Conservation (phyloP, 768 basidiomycete genomes). For the Tricholoma matsutake region DNA sequence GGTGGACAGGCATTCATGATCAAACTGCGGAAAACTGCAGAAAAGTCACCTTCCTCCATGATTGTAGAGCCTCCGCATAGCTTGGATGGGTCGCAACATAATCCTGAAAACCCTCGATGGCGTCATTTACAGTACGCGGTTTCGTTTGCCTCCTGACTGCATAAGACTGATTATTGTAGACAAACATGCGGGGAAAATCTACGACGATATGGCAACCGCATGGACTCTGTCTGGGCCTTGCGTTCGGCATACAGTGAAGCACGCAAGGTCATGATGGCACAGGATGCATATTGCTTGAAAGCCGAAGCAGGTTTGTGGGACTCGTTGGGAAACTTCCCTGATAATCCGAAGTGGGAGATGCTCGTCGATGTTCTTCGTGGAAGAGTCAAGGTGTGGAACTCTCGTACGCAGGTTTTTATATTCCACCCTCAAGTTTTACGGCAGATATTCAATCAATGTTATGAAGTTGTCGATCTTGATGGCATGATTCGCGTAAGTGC, state of each 20-base stretch:
- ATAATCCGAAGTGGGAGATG: constrained; percentile 69
- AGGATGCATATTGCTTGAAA: constrained; percentile 68
- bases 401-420: neutral
- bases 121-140: constrained; percentile 71
- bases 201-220: constrained; percentile 51
- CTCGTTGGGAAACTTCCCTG: constrained; percentile 54
- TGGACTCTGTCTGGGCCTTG: constrained; percentile 79
- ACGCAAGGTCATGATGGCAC: constrained; percentile 58
- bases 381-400: constrained; percentile 63
- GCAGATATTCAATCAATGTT: constrained; percentile 65
- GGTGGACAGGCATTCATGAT: constrained; percentile 88
- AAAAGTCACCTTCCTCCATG: constrained; percentile 78
- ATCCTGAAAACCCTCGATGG: constrained; percentile 55
- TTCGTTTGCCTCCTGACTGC: neutral
- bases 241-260: constrained; percentile 81
- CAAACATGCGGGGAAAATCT: constrained; percentile 63
- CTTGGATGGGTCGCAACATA: constrained; percentile 44
- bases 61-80: constrained; percentile 77
- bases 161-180: constrained; percentile 26
- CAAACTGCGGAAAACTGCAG: constrained; percentile 76
- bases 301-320: constrained; percentile 51
- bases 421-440: constrained; percentile 1
- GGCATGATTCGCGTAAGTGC: constrained; percentile 58
- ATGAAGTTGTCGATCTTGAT: constrained; percentile 73
- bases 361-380: constrained; percentile 84